phyloP scores from a whole-genome alignment of 306 rosid genomes.

The Vigna nakashimae region DNA sequence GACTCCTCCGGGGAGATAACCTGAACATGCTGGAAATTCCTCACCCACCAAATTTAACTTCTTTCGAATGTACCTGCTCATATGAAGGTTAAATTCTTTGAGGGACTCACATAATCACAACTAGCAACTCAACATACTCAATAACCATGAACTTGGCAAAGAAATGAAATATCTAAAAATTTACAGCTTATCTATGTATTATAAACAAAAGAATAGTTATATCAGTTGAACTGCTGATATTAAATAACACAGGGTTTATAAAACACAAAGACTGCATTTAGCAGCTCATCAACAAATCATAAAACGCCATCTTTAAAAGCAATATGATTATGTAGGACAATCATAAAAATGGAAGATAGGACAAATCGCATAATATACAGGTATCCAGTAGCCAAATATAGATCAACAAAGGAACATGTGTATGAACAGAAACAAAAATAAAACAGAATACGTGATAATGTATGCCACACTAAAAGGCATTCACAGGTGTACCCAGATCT shows the following conservation, averaged over 20 bases:
- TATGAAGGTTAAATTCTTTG: constrained; percentile 34
- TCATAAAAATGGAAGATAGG: neutral
- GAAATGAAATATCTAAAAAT: constrained; percentile 10
- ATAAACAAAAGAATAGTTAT: neutral
- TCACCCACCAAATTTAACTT: constrained; percentile 40
- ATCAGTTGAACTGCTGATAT: constrained; percentile 23
- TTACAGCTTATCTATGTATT: constrained; percentile 20
- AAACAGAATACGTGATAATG: constrained; percentile 26
- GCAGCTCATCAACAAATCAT: constrained; percentile 19
- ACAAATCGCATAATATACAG: neutral
- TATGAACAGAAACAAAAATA: neutral
- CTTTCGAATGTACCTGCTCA: constrained; percentile 51
- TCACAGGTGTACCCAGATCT: constrained; percentile 53
- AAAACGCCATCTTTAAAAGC: neutral
- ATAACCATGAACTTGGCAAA: neutral
- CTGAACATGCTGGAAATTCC: constrained; percentile 67
- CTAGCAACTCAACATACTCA: neutral
- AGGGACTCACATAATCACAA: constrained; percentile 13
- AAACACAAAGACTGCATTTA: constrained; percentile 15
- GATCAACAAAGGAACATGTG: constrained; percentile 5
- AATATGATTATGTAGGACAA: neutral
- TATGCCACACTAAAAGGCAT: neutral
- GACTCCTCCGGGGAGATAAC: constrained; percentile 78
- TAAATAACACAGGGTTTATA: constrained; percentile 7
- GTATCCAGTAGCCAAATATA: constrained; percentile 32